Conservation (phyloP, 495 filamentous ascomycete species). For the Neurospora sp. region DNA sequence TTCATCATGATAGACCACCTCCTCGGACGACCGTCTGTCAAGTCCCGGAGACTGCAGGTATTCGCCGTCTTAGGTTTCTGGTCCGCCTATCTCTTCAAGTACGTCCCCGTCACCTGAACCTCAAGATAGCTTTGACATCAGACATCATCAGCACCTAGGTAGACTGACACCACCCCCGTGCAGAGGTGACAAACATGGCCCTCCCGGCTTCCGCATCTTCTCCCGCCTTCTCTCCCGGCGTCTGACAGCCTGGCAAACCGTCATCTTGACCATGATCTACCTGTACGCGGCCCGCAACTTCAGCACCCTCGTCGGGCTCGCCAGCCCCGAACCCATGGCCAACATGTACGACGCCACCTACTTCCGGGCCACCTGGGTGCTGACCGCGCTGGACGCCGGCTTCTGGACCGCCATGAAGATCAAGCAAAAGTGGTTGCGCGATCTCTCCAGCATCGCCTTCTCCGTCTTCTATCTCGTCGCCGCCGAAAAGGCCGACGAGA, state of each 20-base stretch:
- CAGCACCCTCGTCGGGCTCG: conserved; percentile 79
- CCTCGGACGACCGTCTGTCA: conserved; percentile 77
- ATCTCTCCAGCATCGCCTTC: conserved; percentile 73
- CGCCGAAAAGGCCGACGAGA: conserved; percentile 91
- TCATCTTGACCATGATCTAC: conserved; percentile 80
- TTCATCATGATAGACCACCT: conserved; percentile 65
- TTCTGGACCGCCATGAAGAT: conserved; percentile 99
- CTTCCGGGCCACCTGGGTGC: conserved; percentile 95
- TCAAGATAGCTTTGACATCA: background rate
- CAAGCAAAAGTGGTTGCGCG: conserved; percentile 66
- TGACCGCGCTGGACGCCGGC: conserved; percentile 87
- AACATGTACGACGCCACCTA: conserved; percentile 93
- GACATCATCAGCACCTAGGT: background rate
- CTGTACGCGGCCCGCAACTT: conserved; percentile 90
- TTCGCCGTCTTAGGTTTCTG: conserved; percentile 84
- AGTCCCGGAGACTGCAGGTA: conserved; percentile 88
- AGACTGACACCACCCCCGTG: background rate
- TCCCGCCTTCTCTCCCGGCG: conserved; percentile 54
- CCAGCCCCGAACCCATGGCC: conserved; percentile 84
- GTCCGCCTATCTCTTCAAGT: conserved; percentile 74
- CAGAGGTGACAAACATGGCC: conserved; percentile 82
- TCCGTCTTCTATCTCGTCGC: conserved; percentile 82
- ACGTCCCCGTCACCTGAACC: conserved; percentile 11
- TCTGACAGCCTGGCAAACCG: conserved; percentile 79
- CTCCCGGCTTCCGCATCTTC: conserved; percentile 60